Conservation (phyloP, 345 rosid species). For the Eucalyptus victrix region DNA sequence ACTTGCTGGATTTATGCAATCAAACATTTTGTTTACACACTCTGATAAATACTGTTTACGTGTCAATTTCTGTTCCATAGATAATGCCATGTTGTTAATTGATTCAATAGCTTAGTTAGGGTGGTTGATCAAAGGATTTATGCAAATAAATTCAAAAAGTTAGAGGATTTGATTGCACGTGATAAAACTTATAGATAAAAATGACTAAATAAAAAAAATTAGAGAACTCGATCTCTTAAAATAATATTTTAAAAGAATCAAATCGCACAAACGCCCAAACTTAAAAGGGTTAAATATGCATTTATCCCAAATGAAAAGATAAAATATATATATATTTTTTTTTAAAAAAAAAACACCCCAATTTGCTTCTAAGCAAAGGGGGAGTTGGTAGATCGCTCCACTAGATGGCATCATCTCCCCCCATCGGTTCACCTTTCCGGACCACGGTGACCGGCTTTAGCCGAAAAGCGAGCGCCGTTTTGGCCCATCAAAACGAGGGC, state of each 20-base stretch:
- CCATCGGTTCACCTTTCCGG: neutral
- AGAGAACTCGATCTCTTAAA: neutral
- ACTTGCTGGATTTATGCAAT: neutral
- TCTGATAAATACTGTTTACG: rapidly evolving
- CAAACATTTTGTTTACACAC: neutral
- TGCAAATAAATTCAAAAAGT: neutral
- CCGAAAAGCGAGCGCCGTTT: neutral
- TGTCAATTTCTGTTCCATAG: neutral
- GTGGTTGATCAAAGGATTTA: neutral
- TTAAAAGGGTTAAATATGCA: neutral
- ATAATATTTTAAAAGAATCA: neutral
- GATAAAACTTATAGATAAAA: neutral
- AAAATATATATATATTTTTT: too few species aligned
- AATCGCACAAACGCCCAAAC: neutral
- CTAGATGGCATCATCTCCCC: neutral
- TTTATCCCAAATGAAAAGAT: neutral
- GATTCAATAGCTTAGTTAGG: neutral
- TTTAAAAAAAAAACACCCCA: neutral
- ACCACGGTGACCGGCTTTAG: neutral
- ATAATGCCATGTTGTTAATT: neutral
- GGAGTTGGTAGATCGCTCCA: neutral
- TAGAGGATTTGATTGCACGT: neutral
- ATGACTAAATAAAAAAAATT: neutral
- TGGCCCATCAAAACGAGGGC: neutral
- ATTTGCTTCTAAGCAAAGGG: neutral